phyloP scores from a whole-genome alignment of 148 eudicot genomes.

The Rhododendron griersonianum region DNA sequence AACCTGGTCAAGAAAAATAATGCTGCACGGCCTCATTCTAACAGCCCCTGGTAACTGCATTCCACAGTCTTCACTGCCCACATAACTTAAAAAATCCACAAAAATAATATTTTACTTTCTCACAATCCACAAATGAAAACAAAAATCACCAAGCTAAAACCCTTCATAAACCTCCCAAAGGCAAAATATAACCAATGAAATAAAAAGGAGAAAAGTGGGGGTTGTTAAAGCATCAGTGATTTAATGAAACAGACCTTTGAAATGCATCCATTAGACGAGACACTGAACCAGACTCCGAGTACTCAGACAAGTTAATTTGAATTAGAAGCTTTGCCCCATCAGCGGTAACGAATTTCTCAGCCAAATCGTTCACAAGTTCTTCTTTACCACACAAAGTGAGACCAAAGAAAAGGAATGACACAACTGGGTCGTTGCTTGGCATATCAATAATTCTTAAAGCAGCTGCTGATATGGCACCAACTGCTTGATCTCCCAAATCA shows the following conservation, averaged over 20 bases:
- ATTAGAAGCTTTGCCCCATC: not conserved
- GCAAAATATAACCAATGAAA: too few species aligned
- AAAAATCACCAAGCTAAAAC: too few species aligned
- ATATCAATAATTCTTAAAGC: too few species aligned
- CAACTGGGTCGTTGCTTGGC: too few species aligned
- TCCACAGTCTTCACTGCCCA: not conserved
- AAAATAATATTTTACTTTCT: not conserved
- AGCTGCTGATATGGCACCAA: too few species aligned
- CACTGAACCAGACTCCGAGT: not conserved
- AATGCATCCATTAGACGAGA: not conserved
- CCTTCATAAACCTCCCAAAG: too few species aligned
- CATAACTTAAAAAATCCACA: not conserved
- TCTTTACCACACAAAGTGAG: too few species aligned
- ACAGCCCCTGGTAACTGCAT: not conserved
- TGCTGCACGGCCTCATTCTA: not conserved
- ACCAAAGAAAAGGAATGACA: too few species aligned
- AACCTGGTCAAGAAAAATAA: not conserved
- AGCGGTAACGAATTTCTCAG: not conserved
- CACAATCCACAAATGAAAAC: not conserved
- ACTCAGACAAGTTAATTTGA: not conserved
- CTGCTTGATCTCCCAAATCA: too few species aligned
- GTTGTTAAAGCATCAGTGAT: too few species aligned
- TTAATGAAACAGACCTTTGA: not conserved
- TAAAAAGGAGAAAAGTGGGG: too few species aligned
- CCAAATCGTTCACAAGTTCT: not conserved